Evolutionary conservation across 768 basidiomycete species (phyloP), one percentile per base, ranked within the genome.

Genomic region (Termitomyces sp.): DNA sequence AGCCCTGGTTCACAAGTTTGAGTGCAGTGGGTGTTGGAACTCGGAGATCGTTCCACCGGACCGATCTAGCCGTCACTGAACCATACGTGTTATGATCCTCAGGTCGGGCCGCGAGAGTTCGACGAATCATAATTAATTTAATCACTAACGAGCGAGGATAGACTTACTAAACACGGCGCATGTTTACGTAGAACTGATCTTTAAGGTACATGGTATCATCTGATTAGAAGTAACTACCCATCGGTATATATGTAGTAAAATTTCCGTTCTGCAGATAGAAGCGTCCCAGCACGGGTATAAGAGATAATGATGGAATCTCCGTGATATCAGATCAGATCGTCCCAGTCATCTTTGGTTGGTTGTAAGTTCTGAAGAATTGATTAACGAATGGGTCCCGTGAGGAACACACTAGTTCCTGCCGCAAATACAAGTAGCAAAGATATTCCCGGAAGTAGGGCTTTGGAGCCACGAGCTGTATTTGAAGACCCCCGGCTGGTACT

Each of bases 311-410:
- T 27, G 1, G 8, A n/a, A 34, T 49, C 14, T 48, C 14, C 32
- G 16, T 21, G 7, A 23, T 19, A 9, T 49, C 6, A 17, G 81
- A 17, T 21, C 47, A 48, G 11, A 34, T 12, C 25, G 11, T 52
- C 19, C 12, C 42, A 3, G 45, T 34, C 19, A 56, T 65, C 41
- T 60, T 37, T 37, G 16, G 16, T 37, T 37, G 35, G 35, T 7
- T 5, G 35, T 37, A 16, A 17, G n/a, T 37, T 16, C 16, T 34
- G 78, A 51, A 23, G 16, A 11, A 49, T 17, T 21, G 3, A 51
- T 51, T 4, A 85, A 62, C 64, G 80, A 85, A 39, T 2, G n/a
- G 45, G 9, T 21, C 32, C 30, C 32, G 32, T 28, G 41, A 53
- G n/a, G 19, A 50, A 28, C 37, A 50, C 16, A 25, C 42, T 21